Percentiles rank a stretch among this genome's conserved stretches.
phyloP scores from a whole-genome alignment of 2,329 filamentous ascomycete genomes.

The Botrytis medusae region DNA sequence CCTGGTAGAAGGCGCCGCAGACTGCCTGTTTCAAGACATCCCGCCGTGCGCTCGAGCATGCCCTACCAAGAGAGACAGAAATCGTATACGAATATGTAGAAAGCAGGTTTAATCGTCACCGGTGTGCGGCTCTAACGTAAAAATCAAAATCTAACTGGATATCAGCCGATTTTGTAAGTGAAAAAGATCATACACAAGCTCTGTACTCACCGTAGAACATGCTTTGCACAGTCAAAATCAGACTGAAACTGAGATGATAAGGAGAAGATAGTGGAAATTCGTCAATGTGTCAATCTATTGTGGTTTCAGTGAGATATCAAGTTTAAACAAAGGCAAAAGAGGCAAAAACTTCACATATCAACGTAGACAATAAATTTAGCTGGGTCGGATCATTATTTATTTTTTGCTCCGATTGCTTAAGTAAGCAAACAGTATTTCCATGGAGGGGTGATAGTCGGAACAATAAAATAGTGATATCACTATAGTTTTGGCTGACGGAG shows the following conservation, averaged over 20 bases:
- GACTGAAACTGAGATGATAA: neutral
- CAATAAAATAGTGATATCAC: neutral
- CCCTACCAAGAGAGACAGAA: slow-evolving; percentile 36
- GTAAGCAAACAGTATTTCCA: slow-evolving; percentile 9
- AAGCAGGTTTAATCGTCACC: slow-evolving; percentile 11
- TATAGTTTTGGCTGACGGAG: neutral
- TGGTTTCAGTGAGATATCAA: neutral
- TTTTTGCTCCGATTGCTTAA: slow-evolving; percentile 16
- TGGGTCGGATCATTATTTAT: slow-evolving; percentile 16
- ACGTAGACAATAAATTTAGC: slow-evolving; percentile 7
- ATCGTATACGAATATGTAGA: neutral
- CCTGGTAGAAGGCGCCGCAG: slow-evolving; percentile 50
- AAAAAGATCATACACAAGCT: slow-evolving; percentile 1
- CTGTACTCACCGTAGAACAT: slow-evolving; percentile 31
- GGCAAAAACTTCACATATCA: slow-evolving; percentile 18
- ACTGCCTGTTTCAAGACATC: slow-evolving; percentile 57
- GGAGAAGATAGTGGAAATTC: neutral
- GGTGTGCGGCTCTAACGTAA: slow-evolving; percentile 17
- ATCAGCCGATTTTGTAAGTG: neutral
- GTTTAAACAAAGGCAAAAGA: neutral
- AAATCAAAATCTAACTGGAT: slow-evolving; percentile 11
- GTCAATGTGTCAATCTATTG: neutral
- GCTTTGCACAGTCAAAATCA: slow-evolving; percentile 24
- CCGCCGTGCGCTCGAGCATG: slow-evolving; percentile 60
- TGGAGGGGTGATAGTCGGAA: neutral